Percentiles rank a stretch among this genome's conserved stretches.
phyloP scores from a whole-genome alignment of 345 rosid genomes.

The Geranium brycei region DNA sequence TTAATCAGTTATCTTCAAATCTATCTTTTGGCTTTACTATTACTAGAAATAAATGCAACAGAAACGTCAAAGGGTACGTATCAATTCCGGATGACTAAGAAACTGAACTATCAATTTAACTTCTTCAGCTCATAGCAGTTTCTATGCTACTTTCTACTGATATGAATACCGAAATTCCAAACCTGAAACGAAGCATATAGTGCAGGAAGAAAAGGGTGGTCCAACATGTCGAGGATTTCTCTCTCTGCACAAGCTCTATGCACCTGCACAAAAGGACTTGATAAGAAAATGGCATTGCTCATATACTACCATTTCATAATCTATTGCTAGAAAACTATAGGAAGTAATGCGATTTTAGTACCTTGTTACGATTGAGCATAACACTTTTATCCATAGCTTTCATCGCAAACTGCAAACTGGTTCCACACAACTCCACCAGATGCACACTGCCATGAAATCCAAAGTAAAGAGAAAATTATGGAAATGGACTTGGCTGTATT shows the following conservation, averaged over 20 bases:
- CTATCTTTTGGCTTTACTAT: not conserved
- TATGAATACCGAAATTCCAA: not conserved
- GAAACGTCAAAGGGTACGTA: not conserved
- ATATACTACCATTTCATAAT: no score
- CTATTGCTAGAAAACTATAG: not conserved
- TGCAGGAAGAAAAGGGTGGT: constrained; percentile 98
- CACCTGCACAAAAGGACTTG: constrained; percentile 31
- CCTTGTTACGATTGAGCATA: constrained; percentile 95
- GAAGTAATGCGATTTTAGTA: constrained; percentile 9
- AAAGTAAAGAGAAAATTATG: not conserved
- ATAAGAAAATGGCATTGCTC: no score
- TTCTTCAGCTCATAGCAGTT: not conserved
- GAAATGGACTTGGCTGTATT: not conserved
- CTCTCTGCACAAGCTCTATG: constrained; percentile 98
- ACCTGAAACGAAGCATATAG: constrained; percentile 98
- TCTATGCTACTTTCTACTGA: not conserved
- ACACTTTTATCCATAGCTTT: constrained; percentile 87
- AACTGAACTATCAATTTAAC: not conserved
- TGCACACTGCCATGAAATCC: constrained; percentile 53
- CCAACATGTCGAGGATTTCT: constrained; percentile 84
- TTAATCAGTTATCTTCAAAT: not conserved
- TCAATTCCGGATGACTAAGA: no score
- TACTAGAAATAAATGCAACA: not conserved
- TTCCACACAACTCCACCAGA: constrained; percentile 76
- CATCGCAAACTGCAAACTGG: constrained; percentile 67